Conservation (phyloP, 1,139 yeast genomes). For the Hanseniaspora uvarum region DNA sequence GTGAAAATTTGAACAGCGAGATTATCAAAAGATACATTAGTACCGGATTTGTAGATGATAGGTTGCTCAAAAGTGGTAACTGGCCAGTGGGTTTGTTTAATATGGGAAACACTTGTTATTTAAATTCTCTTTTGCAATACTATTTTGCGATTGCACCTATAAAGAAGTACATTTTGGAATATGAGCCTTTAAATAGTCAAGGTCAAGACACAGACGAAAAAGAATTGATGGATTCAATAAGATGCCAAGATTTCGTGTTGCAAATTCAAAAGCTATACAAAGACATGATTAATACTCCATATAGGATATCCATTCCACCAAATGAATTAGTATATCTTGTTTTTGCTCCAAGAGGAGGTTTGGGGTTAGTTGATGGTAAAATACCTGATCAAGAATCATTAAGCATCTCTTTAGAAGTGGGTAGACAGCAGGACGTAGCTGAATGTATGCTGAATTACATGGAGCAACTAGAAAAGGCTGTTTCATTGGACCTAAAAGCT, state of each 20-base stretch:
- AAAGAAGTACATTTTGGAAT: slow-evolving; percentile 53
- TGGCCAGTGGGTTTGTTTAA: slow-evolving; percentile 90
- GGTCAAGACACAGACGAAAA: slow-evolving; percentile 23
- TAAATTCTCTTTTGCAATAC: slow-evolving; percentile 80
- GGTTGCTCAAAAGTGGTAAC: slow-evolving; percentile 48
- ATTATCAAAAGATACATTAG: slow-evolving; percentile 42
- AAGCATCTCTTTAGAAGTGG: slow-evolving; percentile 65
- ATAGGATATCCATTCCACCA: slow-evolving; percentile 66
- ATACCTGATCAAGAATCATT: slow-evolving; percentile 52
- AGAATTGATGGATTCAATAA: slow-evolving; percentile 71
- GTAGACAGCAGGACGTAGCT: slow-evolving; percentile 93
- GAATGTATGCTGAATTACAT: slow-evolving; percentile 92
- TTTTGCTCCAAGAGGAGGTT: slow-evolving; percentile 62
- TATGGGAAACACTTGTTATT: slow-evolving; percentile 89
- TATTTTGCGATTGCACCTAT: slow-evolving; percentile 79
- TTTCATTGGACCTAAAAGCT: slow-evolving; percentile 54
- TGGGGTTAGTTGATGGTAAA: slow-evolving; percentile 29
- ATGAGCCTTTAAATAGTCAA: slow-evolving; percentile 24
- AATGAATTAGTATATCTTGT: slow-evolving; percentile 82
- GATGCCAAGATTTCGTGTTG: slow-evolving; percentile 72
- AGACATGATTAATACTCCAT: slow-evolving; percentile 54
- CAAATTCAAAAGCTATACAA: slow-evolving; percentile 58
- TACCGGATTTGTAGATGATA: slow-evolving; percentile 53
- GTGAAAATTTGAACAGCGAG: slow-evolving; percentile 43
- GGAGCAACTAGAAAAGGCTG: slow-evolving; percentile 78